phyloP scores from a whole-genome alignment of 108 stramenopile genomes.

The Nitzschia putrida region DNA sequence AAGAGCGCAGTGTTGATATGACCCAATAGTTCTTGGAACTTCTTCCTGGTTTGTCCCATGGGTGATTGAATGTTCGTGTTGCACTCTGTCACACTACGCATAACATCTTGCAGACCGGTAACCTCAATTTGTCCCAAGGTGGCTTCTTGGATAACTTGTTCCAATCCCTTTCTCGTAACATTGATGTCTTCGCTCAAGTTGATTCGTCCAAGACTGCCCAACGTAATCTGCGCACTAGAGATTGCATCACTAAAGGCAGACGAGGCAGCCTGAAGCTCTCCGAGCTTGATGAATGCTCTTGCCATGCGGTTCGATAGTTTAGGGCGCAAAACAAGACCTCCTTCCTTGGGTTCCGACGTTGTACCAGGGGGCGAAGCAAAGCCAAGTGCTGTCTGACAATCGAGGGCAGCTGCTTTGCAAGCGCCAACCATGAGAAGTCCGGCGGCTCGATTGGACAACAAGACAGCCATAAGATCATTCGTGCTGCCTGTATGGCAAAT shows the following conservation, averaged over 20 bases:
- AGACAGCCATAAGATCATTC: constrained; percentile 56
- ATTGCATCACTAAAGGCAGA: constrained; percentile 53
- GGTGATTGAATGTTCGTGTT: constrained; percentile 5
- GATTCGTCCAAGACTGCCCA: constrained; percentile 5
- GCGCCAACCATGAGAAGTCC: constrained; percentile 78
- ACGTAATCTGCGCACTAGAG: constrained; percentile 18
- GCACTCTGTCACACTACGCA: constrained; percentile 15
- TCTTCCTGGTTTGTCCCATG: constrained; percentile 7
- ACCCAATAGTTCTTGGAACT: constrained; percentile 45
- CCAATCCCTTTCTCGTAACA: constrained; percentile 44
- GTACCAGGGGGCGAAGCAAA: constrained; percentile 32
- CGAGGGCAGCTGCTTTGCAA: constrained; percentile 56
- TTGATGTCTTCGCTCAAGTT: neutral
- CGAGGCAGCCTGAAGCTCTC: constrained; percentile 57
- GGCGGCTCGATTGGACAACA: constrained; percentile 81
- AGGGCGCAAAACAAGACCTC: constrained; percentile 28
- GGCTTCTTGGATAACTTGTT: constrained; percentile 42
- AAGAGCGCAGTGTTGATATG: constrained; percentile 60
- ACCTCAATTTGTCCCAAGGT: constrained; percentile 60
- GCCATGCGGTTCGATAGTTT: constrained; percentile 72
- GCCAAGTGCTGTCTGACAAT: constrained; percentile 58
- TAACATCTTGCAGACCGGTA: constrained; percentile 41
- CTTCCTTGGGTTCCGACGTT: constrained; percentile 15
- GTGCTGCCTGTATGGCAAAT: constrained; percentile 5
- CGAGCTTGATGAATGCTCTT: constrained; percentile 60